Percentiles rank a stretch among this genome's conserved stretches.
Conservation (phyloP, 164 flowering plant species). For the Protea cynaroides region DNA sequence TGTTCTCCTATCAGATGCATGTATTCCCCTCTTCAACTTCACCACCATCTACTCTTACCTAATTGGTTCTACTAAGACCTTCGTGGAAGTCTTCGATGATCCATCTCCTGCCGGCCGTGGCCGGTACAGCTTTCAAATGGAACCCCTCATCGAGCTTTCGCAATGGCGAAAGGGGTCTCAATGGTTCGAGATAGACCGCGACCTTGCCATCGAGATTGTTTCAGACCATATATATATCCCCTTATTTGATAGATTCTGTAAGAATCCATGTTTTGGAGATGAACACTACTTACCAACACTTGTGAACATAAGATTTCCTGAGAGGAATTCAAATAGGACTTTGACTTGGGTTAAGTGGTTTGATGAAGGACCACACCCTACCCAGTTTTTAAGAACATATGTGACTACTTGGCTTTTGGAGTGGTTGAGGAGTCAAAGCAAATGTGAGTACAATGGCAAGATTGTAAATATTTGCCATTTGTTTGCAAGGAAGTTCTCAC, state of each 20-base stretch:
- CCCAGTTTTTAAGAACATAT: constrained; percentile 29
- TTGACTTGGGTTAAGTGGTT: constrained; percentile 79
- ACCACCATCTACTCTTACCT: no score
- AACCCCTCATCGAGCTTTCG: constrained; percentile 19
- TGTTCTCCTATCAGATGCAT: no score
- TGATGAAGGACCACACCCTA: constrained; percentile 61
- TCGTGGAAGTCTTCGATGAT: no score
- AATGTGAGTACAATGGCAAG: constrained; percentile 41
- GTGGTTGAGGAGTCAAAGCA: constrained; percentile 35
- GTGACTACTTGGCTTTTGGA: constrained; percentile 45
- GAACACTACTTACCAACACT: constrained; percentile 76
- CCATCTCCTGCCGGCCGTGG: no score
- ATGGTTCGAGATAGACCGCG: constrained; percentile 63
- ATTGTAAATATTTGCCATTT: constrained; percentile 42
- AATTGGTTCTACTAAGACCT: no score
- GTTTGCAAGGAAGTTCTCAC: constrained; percentile 80
- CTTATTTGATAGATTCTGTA: constrained; percentile 36
- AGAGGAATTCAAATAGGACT: constrained; percentile 39
- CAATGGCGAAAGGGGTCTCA: constrained; percentile 80
- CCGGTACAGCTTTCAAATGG: no score
- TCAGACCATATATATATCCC: constrained; percentile 43
- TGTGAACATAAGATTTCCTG: constrained; percentile 31
- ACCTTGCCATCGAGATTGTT: constrained; percentile 42
- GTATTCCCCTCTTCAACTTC: no score
- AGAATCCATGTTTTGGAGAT: constrained; percentile 39